phyloP scores from a whole-genome alignment of 345 rosid genomes.

The Salix exigua region DNA sequence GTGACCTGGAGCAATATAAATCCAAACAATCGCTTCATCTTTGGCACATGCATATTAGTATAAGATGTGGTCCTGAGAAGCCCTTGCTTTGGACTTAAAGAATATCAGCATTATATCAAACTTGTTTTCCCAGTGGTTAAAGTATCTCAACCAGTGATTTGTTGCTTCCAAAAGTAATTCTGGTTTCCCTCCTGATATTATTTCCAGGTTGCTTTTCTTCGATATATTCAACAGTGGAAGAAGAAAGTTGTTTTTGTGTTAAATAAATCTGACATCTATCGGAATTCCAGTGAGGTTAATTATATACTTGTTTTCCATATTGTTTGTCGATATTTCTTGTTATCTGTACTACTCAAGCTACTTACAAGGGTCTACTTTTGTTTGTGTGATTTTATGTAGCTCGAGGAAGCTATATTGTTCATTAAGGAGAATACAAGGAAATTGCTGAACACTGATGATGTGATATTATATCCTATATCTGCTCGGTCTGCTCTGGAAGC shows the following conservation, averaged over 20 bases:
- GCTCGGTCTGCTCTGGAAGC: conserved; percentile 82
- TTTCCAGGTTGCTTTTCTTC: conserved; percentile 82
- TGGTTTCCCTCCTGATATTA: conserved; percentile 2
- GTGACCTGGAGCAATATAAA: not conserved
- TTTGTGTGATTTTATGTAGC: conserved; percentile 47
- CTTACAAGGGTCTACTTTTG: conserved; percentile 3
- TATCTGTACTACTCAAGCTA: not conserved
- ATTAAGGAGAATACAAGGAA: conserved; percentile 67
- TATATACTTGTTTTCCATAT: conserved; percentile 1
- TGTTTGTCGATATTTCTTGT: conserved; percentile 11
- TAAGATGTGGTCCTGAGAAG: not conserved
- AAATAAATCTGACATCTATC: conserved; percentile 90
- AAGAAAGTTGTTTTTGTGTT: conserved; percentile 87
- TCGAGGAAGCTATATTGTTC: conserved; percentile 79
- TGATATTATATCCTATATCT: conserved; percentile 73
- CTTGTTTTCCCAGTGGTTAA: not conserved
- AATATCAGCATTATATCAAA: not conserved
- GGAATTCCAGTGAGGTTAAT: conserved; percentile 65
- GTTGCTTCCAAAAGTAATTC: not conserved
- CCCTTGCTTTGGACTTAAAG: not conserved
- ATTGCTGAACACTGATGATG: conserved; percentile 67
- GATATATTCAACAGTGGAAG: conserved; percentile 91
- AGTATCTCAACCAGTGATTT: not conserved
- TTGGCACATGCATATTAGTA: not conserved
- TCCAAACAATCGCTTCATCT: not conserved